Percentiles rank a stretch among this genome's conserved stretches.
These are phyloP conservation scores for Petrea volubilis DNA, from an alignment of 257 asterid genomes.

Conservation along the genomic window DNA sequence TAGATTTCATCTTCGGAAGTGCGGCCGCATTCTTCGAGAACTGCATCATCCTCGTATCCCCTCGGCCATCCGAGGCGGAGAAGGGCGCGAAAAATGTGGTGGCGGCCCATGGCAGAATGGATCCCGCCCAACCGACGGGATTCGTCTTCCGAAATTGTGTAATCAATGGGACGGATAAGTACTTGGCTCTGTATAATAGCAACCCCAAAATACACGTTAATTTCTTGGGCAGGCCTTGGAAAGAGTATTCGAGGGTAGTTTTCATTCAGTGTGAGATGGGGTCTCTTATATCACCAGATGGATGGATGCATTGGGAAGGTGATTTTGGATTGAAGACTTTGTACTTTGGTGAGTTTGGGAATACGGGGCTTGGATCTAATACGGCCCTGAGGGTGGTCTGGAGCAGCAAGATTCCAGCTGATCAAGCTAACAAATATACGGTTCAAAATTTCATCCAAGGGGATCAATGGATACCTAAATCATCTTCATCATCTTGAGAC, in stretches of 20 bases:
- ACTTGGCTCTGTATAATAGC: constrained; percentile 32
- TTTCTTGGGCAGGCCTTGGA: constrained; percentile 55
- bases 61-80: constrained; percentile 33
- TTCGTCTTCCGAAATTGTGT: constrained; percentile 37
- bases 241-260: constrained; percentile 40
- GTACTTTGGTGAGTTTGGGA: constrained; percentile 40
- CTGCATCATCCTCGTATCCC: constrained; percentile 36
- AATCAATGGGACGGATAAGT: constrained; percentile 43
- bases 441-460: constrained; percentile 48
- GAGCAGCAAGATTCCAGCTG: constrained; percentile 43
- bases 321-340: constrained; percentile 41
- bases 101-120: constrained; percentile 46
- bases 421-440: constrained; percentile 32
- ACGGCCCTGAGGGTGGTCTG: constrained; percentile 29
- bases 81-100: constrained; percentile 41
- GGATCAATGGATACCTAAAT: constrained; percentile 39
- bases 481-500: neutral
- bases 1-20: constrained; percentile 48
- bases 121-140: constrained; percentile 42
- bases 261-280: constrained; percentile 24
- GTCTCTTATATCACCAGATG: constrained; percentile 29
- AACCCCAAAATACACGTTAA: constrained; percentile 33
- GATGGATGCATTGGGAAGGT: constrained; percentile 52
- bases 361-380: constrained; percentile 31
- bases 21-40: constrained; percentile 39